Evolutionary conservation across 352 stramenopile species (phyloP).

Genomic region (Phytophthora vignae): DNA sequence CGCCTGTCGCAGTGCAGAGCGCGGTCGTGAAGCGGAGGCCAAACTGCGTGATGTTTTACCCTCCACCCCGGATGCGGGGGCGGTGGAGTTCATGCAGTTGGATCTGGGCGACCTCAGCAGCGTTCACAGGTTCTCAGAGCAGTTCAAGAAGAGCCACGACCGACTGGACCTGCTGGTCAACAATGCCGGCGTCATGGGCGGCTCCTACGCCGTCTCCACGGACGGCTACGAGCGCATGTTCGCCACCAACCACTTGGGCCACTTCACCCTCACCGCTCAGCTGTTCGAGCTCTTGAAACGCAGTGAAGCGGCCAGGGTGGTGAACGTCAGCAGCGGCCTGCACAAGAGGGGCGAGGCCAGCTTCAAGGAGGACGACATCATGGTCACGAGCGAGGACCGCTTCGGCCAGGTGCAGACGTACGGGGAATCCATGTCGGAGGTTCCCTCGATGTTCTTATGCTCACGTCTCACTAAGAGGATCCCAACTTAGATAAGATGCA

Average conservation of each 20-base stretch:
- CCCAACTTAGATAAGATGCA: no score
- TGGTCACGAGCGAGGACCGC: slow-evolving; percentile 36
- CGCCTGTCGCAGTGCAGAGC: slow-evolving; percentile 27
- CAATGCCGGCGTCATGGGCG: slow-evolving; percentile 68
- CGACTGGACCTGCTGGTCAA: slow-evolving; percentile 70
- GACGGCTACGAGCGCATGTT: slow-evolving; percentile 68
- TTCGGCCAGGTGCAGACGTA: slow-evolving; percentile 51
- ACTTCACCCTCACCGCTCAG: slow-evolving; percentile 59
- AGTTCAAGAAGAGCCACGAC: slow-evolving; percentile 34
- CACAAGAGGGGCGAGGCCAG: slow-evolving; percentile 33
- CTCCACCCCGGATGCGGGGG: slow-evolving; percentile 2
- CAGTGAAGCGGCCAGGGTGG: slow-evolving; percentile 32
- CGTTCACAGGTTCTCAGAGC: slow-evolving; percentile 41
- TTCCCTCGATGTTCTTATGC: no score
- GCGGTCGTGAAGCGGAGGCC: slow-evolving; percentile 14
- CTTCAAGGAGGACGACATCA: slow-evolving; percentile 41
- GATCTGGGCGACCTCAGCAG: slow-evolving; percentile 50
- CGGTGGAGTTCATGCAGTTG: slow-evolving; percentile 55
- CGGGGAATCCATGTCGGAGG: no score
- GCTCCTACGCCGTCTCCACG: slow-evolving; percentile 36
- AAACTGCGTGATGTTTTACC: slow-evolving; percentile 29
- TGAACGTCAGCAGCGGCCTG: slow-evolving; percentile 46
- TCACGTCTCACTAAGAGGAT: no score
- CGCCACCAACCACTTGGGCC: slow-evolving; percentile 65
- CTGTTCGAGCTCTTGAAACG: slow-evolving; percentile 49